phyloP scores from a whole-genome alignment of 2,329 filamentous ascomycete genomes.

The Cercospora citrullina region DNA sequence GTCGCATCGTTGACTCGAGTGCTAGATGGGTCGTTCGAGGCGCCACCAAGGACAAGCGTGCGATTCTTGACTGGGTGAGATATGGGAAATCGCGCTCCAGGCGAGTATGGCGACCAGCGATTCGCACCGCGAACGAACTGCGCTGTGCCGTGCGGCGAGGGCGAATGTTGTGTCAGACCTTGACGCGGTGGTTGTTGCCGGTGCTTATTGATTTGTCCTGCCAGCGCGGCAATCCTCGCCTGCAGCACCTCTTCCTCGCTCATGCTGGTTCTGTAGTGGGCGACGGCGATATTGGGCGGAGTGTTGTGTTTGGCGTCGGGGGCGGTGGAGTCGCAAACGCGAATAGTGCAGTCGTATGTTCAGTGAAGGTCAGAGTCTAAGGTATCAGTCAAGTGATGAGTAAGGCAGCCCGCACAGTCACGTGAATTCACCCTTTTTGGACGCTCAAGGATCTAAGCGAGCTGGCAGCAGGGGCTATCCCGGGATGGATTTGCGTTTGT shows the following conservation, averaged over 20 bases:
- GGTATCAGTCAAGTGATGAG: neutral
- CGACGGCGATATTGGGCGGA: neutral
- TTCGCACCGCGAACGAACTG: constrained; percentile 5
- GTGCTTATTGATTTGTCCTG: constrained; percentile 36
- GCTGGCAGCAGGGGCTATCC: neutral
- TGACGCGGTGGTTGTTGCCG: constrained; percentile 29
- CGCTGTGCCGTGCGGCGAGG: neutral
- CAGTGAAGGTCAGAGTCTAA: neutral
- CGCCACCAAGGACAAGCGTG: constrained; percentile 56
- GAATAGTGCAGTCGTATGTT: neutral
- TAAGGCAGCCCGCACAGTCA: neutral
- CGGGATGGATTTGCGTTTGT: neutral
- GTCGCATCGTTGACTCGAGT: constrained; percentile 21
- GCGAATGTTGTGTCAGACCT: neutral
- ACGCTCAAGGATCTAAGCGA: neutral
- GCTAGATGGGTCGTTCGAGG: constrained; percentile 16
- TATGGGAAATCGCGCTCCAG: constrained; percentile 30
- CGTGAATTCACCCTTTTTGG: neutral
- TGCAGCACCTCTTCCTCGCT: constrained; percentile 35
- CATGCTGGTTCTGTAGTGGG: constrained; percentile 27
- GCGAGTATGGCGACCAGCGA: constrained; percentile 34
- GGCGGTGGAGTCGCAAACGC: neutral
- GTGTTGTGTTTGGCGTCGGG: neutral
- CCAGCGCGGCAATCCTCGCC: constrained; percentile 35
- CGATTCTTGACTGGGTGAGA: constrained; percentile 53